Evolutionary conservation across 2,329 filamentous ascomycete species (phyloP), one percentile per base, ranked within the genome.

Genomic region (Alternaria rosae): DNA sequence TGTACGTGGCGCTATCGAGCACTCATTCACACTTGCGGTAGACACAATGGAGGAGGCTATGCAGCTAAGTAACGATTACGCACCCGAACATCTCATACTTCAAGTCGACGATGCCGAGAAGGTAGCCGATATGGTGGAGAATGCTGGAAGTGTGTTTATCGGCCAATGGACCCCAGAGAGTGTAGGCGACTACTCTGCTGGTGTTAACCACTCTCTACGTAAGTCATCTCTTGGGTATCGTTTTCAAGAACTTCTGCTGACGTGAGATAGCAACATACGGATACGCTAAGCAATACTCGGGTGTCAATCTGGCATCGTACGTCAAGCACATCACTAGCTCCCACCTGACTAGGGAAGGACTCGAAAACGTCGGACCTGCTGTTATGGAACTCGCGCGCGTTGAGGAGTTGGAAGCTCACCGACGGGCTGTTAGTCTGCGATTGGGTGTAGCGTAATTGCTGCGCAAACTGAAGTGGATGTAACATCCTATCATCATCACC

Each of bases 321-420:
- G 87, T 97, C 79, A 99, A 99, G 84, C 93, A 98, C 84, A 97
- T 99, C 75, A 99, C 95, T 38, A 95, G 92, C 82, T 93, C 93
- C 0, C 92, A 97, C 79, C 85, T 99, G 64, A 97, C 93, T 1
- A 88, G 89, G 17, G 87, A 97, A 73, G 95, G 95, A 21, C 83
- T 99, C 65, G 86, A 87, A 71, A 95, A 96, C 73, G 91, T 99
- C 3, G 93, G 94, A 32, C 83, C 85, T 55, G 93, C 95, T 5
- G 95, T 99, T 54, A 97, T 98, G 93, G 91, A 94, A 80, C 85
- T 99, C 50, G 95, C 95, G 23, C 92, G 92, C 75, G 94, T 98
- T 3, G 95, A 99, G 80, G 92, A 96, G 77, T 84, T 99, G 28
- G 94, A 99, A 79, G 95, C 95, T 55, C 95, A 99, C 83, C 89